Conservation (phyloP, 495 filamentous ascomycete species). For the Lasiosphaeria ovina region DNA sequence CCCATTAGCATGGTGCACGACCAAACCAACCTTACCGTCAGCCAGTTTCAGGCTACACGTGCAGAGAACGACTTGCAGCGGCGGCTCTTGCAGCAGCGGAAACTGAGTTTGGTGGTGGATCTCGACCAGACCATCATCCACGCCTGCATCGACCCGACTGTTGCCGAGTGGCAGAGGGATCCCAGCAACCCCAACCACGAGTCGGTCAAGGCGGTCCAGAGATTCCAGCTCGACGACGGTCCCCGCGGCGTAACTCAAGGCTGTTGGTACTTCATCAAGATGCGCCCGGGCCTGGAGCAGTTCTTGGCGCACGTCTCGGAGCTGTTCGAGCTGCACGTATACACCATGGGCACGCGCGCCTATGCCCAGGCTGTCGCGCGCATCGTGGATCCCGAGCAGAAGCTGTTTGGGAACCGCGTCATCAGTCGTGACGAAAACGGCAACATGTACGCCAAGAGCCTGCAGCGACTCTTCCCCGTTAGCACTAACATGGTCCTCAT, state of each 20-base stretch:
- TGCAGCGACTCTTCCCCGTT: slow-evolving; percentile 90
- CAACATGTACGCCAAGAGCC: slow-evolving; percentile 81
- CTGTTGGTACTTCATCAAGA: slow-evolving; percentile 97
- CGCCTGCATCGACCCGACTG: slow-evolving; percentile 92
- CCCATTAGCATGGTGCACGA: slow-evolving; percentile 92
- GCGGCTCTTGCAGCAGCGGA: slow-evolving; percentile 71
- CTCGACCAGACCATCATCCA: slow-evolving; percentile 98
- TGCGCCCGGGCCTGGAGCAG: slow-evolving; percentile 83
- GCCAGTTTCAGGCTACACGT: slow-evolving; percentile 67
- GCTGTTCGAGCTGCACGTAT: slow-evolving; percentile 93
- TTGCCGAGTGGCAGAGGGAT: slow-evolving; percentile 92
- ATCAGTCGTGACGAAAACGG: slow-evolving; percentile 96
- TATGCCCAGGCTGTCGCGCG: slow-evolving; percentile 90
- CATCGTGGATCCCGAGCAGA: slow-evolving; percentile 87
- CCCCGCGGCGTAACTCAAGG: slow-evolving; percentile 60
- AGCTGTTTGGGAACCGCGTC: slow-evolving; percentile 89
- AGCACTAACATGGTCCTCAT: slow-evolving; percentile 99
- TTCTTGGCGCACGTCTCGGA: slow-evolving; percentile 78
- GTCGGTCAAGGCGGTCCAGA: slow-evolving; percentile 79
- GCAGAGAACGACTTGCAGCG: slow-evolving; percentile 84
- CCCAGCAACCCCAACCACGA: slow-evolving; percentile 86
- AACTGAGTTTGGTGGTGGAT: slow-evolving; percentile 93
- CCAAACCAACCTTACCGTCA: slow-evolving; percentile 75
- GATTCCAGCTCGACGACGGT: slow-evolving; percentile 88
- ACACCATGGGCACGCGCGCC: slow-evolving; percentile 96